phyloP scores from a whole-genome alignment of 2,329 filamentous ascomycete genomes.

The Pseudovirgaria hyperparasitica region DNA sequence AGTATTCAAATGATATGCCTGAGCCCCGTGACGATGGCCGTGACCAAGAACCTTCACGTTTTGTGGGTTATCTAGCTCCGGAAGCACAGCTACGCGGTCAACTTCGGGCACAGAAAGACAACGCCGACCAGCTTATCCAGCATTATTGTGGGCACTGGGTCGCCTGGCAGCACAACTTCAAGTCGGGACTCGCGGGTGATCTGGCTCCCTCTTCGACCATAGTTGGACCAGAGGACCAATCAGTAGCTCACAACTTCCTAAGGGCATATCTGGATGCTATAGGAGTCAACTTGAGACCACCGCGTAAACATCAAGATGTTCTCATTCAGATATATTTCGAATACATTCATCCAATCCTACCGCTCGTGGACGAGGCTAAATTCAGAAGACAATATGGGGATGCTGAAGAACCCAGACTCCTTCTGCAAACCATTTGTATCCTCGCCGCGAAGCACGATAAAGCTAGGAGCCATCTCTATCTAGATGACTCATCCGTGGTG shows the following conservation, averaged over 20 bases:
- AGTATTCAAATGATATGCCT: too few species aligned
- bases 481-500: conserved; percentile 20
- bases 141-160: conserved; percentile 26
- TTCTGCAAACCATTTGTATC: conserved; percentile 34
- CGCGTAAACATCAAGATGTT: conserved; percentile 20
- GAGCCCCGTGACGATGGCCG: too few species aligned
- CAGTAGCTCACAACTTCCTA: conserved; percentile 19
- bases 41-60: conserved; percentile 24
- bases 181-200: conserved; percentile 8
- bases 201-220: conserved; percentile 13
- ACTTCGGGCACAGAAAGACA: conserved; percentile 20
- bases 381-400: conserved; percentile 25
- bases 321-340: conserved; percentile 33
- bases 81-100: conserved; percentile 33
- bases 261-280: conserved; percentile 24
- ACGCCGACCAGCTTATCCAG: too few species aligned
- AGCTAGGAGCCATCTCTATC: conserved; percentile 26
- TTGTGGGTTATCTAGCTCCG: conserved; percentile 34
- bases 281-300: conserved; percentile 21
- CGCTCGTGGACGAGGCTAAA: conserved; percentile 31
- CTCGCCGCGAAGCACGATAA: conserved; percentile 34
- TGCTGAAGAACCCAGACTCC: conserved; percentile 23
- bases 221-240: conserved; percentile 5
- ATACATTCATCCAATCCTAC: conserved; percentile 34
- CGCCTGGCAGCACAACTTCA: conserved; percentile 15